Evolutionary conservation across 139 green algal genomes (phyloP).

Genomic region (Coelastrella sp.): DNA sequence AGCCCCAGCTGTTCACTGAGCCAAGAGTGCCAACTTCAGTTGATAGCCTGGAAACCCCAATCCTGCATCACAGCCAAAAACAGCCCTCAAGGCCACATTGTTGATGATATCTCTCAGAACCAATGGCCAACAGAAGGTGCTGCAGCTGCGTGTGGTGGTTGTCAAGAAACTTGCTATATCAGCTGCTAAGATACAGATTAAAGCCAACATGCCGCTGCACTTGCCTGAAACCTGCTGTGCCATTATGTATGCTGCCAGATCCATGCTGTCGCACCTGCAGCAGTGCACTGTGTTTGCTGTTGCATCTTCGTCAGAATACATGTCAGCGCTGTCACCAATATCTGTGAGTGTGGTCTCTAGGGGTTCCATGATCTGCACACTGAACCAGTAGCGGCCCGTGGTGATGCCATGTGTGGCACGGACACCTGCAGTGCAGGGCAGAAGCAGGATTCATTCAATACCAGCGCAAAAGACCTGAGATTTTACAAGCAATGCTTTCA

Average conservation of each 20-base stretch:
- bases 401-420: constrained; percentile 25
- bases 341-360: constrained; percentile 4
- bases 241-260: neutral
- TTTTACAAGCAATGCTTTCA: too few species aligned
- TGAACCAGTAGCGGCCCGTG: constrained; percentile 4
- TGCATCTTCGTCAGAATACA: constrained; percentile 10
- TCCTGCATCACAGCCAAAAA: neutral
- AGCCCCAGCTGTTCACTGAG: neutral
- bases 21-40: neutral
- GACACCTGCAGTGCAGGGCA: neutral
- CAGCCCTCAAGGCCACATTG: neutral
- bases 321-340: constrained; percentile 24
- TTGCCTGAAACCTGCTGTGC: neutral
- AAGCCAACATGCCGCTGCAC: neutral
- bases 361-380: constrained; percentile 11
- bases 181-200: neutral
- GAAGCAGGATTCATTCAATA: too few species aligned
- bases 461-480: too few species aligned
- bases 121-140: neutral
- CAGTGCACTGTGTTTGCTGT: constrained; percentile 30
- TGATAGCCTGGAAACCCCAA: neutral
- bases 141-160: neutral
- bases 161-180: neutral
- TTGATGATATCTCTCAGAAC: neutral
- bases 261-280: neutral